Base-by-base conservation (phyloP, 352 stramenopile species). In the Phytophthora idaei region DNA sequence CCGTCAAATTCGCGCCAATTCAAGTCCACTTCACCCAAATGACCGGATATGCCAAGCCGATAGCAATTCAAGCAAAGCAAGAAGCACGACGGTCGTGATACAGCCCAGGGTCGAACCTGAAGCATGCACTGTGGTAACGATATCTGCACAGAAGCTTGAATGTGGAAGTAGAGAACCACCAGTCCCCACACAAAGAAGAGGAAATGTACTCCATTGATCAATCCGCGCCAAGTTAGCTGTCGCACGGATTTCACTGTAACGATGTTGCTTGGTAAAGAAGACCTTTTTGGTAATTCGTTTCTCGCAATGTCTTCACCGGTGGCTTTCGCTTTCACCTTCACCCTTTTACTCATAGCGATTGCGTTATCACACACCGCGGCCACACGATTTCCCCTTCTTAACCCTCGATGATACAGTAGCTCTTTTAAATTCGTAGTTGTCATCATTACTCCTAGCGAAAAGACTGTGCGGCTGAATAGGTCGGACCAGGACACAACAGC, bases 61-160 rank as follows among this genome's bases (percentile, higher is more conserved):
- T 73, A 48, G 32, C 75, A 83, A 58, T 78, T 71, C 3, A 83
- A 29, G n/a, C 62, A 56, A 2, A 77, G 41, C 1, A 78, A 57
- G 50, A 74, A 70, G 44, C 65, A 80, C 2, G 68, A 74, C 3
- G 61, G 61, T 17, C 60, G 37, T 2, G 48, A 46, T 11, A 73
- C 58, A 9, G 69, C 58, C 75, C 75, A 83, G 2, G 75, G 68
- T 1, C 61, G 41, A 15, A 77, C 67, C n/a, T 69, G 58, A 10
- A 76, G 42, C 21, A 25, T 28, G 17, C 63, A 76, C 15, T 76
- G 56, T 11, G 41, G 37, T 36, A 72, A 14, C 11, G 32, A 21
- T 21, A 53, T 36, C 8, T 65, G 17, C 0, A 51, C 8, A 1
- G 54, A 67, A 5, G 58, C 63, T 5, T 60, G 48, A 17, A 61